Conservation (phyloP, 345 rosid genomes). For the Bruguiera gymnorhiza region DNA sequence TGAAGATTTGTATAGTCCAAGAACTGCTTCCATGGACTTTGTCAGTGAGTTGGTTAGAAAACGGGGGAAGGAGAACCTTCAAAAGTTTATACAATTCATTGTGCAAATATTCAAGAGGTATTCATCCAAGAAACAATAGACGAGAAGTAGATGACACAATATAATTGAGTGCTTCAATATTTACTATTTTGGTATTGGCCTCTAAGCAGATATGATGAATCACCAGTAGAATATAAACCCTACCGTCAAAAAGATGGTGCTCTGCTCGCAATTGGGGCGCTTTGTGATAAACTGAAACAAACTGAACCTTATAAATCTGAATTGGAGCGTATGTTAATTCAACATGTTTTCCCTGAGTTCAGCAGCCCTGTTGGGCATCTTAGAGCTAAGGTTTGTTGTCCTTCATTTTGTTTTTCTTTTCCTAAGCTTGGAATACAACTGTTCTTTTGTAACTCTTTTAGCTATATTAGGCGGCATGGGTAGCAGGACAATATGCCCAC, state of each 20-base stretch:
- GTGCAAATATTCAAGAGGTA: constrained; percentile 82
- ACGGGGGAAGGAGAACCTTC: constrained; percentile 93
- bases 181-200: background rate
- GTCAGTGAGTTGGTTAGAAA: constrained; percentile 93
- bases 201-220: constrained; percentile 65
- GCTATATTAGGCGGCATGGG: constrained; percentile 88
- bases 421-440: too few relatives aligned
- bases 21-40: constrained; percentile 98
- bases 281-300: constrained; percentile 94
- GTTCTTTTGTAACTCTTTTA: background rate
- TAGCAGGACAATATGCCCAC: constrained; percentile 94
- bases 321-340: constrained; percentile 90
- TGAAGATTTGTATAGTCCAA: constrained; percentile 97
- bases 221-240: constrained; percentile 68
- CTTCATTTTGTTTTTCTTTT: constrained; percentile 11
- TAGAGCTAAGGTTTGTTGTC: constrained; percentile 77
- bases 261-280: constrained; percentile 95
- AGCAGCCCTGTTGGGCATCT: constrained; percentile 92
- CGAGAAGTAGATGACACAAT: background rate
- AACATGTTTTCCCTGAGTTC: constrained; percentile 97
- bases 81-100: constrained; percentile 75
- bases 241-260: constrained; percentile 97
- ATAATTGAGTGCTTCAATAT: background rate
- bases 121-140: constrained; percentile 9
- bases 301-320: constrained; percentile 91